These are phyloP conservation scores for Macroventuria anomochaeta DNA, from an alignment of 2,329 filamentous ascomycete species.

Conservation along the genomic window DNA sequence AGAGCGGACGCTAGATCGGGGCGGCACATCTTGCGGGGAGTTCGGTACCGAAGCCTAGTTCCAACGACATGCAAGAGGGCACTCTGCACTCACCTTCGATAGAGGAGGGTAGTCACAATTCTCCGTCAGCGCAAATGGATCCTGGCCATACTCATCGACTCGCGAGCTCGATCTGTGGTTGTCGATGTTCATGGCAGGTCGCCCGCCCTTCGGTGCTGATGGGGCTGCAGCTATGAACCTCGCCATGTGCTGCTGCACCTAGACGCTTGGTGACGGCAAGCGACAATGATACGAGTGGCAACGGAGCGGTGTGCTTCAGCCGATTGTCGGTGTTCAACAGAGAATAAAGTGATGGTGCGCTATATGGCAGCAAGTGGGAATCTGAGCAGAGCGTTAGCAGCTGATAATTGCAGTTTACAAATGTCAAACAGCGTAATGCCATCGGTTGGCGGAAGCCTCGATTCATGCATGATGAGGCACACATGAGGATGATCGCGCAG, in stretches of 20 bases:
- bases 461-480: conserved; percentile 5
- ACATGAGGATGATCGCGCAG: background rate
- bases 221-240: conserved; percentile 5
- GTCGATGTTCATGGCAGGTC: background rate
- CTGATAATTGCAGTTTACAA: background rate
- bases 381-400: conserved; percentile 5
- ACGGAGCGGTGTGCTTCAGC: background rate
- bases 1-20: conserved; percentile 19
- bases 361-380: background rate
- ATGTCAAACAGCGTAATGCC: background rate
- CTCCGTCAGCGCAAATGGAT: conserved; percentile 6
- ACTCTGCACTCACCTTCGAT: conserved; percentile 9
- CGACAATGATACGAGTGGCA: background rate
- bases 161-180: background rate
- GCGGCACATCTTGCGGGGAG: conserved; percentile 14
- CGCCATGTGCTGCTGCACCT: conserved; percentile 11
- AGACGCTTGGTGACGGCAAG: background rate
- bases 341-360: background rate
- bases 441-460: background rate
- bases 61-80: conserved; percentile 22
- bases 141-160: background rate
- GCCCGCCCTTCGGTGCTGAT: background rate
- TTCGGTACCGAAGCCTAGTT: conserved; percentile 22
- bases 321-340: background rate
- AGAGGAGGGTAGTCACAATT: conserved; percentile 9